These are phyloP conservation scores for Cruciata laevipes DNA, from an alignment of 257 asterid genomes.

Conservation along the genomic window DNA sequence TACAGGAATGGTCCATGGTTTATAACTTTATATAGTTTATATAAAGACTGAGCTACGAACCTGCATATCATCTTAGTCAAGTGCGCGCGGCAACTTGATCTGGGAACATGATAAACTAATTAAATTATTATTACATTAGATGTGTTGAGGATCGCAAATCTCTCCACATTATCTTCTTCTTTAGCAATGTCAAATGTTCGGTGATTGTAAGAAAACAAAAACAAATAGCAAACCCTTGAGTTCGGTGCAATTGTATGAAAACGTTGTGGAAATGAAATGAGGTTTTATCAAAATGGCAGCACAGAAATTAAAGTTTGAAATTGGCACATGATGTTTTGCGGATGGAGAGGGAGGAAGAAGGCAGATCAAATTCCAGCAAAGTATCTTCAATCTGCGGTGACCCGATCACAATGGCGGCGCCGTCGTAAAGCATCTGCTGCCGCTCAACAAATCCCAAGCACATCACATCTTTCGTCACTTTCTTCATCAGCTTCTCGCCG, in stretches of 20 bases:
- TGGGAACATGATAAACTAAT: not conserved
- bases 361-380: not conserved
- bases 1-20: not conserved
- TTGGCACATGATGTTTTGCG: not conserved
- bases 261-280: too few relatives aligned
- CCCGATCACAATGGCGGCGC: conserved; percentile 1
- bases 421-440: not conserved
- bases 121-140: too few relatives aligned
- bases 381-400: not conserved
- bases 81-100: not conserved
- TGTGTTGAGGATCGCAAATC: too few relatives aligned
- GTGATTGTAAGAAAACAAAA: too few relatives aligned
- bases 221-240: too few relatives aligned
- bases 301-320: not conserved
- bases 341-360: not conserved
- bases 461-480: not conserved
- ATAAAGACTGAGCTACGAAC: not conserved
- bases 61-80: not conserved
- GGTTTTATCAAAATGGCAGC: too few relatives aligned
- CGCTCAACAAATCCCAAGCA: not conserved
- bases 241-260: too few relatives aligned
- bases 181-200: not conserved
- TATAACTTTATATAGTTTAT: too few relatives aligned
- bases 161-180: not conserved
- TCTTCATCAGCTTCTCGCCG: not conserved